These are phyloP conservation scores for Xylariaceae sp. DNA, from an alignment of 2,329 filamentous ascomycete species.

Conservation along the genomic window DNA sequence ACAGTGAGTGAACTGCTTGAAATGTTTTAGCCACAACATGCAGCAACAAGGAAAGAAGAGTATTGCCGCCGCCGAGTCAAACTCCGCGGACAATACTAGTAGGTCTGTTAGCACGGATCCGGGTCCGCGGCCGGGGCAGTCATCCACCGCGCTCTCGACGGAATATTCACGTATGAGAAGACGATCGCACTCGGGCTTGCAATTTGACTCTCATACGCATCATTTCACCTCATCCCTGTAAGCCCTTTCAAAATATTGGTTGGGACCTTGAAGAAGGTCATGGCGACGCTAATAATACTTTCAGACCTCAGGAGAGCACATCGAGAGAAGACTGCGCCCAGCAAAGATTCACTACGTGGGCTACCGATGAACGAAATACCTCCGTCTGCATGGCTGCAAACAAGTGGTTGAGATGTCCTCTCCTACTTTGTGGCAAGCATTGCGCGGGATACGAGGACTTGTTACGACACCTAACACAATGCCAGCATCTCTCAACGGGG, in stretches of 20 bases:
- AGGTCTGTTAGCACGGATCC: conserved; percentile 23
- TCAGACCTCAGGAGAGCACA: conserved; percentile 40
- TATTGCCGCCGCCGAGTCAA: conserved; percentile 23
- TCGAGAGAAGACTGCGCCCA: conserved; percentile 46
- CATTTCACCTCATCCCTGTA: conserved; percentile 31
- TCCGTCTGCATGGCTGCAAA: conserved; percentile 42
- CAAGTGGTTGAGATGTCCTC: conserved; percentile 48
- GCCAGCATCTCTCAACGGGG: too few relatives aligned
- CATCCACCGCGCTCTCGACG: conserved; percentile 16
- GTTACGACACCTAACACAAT: too few relatives aligned
- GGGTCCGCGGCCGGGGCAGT: conserved; percentile 25
- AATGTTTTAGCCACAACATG: conserved; percentile 22
- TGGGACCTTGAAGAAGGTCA: conserved; percentile 2
- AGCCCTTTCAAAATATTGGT: conserved; percentile 23
- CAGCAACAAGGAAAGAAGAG: conserved; percentile 23
- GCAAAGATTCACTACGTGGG: conserved; percentile 53
- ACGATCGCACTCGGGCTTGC: conserved; percentile 26
- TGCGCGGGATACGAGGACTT: too few relatives aligned
- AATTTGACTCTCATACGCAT: conserved; percentile 23
- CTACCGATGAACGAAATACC: conserved; percentile 49
- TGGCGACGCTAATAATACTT: conserved; percentile 24
- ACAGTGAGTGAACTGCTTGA: conserved; percentile 20
- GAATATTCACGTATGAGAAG: conserved; percentile 21
- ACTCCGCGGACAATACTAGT: conserved; percentile 19
- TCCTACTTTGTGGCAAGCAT: conserved; percentile 22